Evolutionary conservation across 768 basidiomycete species (phyloP).

Genomic region (Boletus barrowsii): DNA sequence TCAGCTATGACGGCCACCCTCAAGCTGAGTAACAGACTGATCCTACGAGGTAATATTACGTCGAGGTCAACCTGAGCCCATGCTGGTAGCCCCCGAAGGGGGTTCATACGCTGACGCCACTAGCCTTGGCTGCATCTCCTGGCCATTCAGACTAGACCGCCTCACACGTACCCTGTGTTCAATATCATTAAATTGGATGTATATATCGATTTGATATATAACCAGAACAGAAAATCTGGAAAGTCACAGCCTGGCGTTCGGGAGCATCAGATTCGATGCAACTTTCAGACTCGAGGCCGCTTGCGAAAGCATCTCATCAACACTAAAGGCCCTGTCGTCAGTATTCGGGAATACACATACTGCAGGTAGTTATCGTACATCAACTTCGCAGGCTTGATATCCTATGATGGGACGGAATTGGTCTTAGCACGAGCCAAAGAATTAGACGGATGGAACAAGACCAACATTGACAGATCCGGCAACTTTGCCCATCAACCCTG

Average conservation of each 20-base stretch:
- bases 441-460: slow-evolving; percentile 6
- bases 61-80: too few species aligned
- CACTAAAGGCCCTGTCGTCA: slow-evolving; percentile 39
- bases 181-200: background rate
- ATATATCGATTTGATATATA: background rate
- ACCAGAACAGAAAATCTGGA: background rate
- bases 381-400: slow-evolving; percentile 80
- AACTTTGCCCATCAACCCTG: slow-evolving; percentile 79
- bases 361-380: slow-evolving; percentile 51
- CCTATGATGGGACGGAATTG: slow-evolving; percentile 34
- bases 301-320: slow-evolving; percentile 77
- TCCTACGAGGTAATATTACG: too few species aligned
- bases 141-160: too few species aligned
- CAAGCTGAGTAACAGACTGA: too few species aligned
- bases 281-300: slow-evolving; percentile 57
- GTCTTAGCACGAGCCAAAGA: slow-evolving; percentile 1
- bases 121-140: too few species aligned
- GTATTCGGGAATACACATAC: background rate
- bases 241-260: slow-evolving; percentile 48
- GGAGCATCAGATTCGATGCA: slow-evolving; percentile 40
- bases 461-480: slow-evolving; percentile 65
- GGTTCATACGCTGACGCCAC: too few species aligned
- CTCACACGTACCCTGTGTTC: too few species aligned
- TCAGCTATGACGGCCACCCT: too few species aligned
- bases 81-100: too few species aligned